phyloP scores from a whole-genome alignment of 2,329 filamentous ascomycete species.

The Venturia nashicola region DNA sequence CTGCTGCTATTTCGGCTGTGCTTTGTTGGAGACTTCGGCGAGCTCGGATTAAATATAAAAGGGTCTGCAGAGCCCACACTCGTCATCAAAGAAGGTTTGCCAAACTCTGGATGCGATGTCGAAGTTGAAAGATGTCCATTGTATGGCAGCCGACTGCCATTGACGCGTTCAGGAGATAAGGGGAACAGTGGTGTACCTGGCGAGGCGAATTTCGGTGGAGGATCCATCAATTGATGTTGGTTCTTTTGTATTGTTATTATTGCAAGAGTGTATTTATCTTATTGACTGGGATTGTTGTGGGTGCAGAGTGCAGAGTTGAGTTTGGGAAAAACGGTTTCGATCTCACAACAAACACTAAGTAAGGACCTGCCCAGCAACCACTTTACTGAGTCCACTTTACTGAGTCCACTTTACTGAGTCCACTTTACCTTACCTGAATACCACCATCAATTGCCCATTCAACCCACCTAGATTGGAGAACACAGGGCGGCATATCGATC shows the following conservation, averaged over 20 bases:
- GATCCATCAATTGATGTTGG: background rate
- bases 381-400: too few relatives aligned
- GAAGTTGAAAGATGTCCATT: slow-evolving; percentile 18
- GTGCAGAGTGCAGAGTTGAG: background rate
- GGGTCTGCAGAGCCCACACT: background rate
- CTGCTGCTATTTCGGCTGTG: slow-evolving; percentile 21
- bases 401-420: too few relatives aligned
- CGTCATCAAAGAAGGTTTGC: slow-evolving; percentile 5
- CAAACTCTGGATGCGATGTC: slow-evolving; percentile 20
- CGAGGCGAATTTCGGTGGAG: slow-evolving; percentile 29
- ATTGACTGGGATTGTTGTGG: background rate
- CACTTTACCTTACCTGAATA: background rate
- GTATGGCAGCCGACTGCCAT: slow-evolving; percentile 28
- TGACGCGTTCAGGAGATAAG: slow-evolving; percentile 52
- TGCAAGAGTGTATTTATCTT: background rate
- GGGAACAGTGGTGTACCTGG: slow-evolving; percentile 47
- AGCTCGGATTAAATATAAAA: slow-evolving; percentile 20
- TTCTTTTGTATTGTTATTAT: background rate
- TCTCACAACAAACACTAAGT: background rate
- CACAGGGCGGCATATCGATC: too few relatives aligned
- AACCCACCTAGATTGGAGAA: too few relatives aligned
- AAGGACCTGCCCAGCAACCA: background rate
- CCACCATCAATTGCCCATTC: background rate
- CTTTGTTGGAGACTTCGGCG: slow-evolving; percentile 34
- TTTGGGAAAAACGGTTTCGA: background rate